These are phyloP conservation scores for Sindora glabra DNA, from an alignment of 306 rosid species.

Conservation along the genomic window DNA sequence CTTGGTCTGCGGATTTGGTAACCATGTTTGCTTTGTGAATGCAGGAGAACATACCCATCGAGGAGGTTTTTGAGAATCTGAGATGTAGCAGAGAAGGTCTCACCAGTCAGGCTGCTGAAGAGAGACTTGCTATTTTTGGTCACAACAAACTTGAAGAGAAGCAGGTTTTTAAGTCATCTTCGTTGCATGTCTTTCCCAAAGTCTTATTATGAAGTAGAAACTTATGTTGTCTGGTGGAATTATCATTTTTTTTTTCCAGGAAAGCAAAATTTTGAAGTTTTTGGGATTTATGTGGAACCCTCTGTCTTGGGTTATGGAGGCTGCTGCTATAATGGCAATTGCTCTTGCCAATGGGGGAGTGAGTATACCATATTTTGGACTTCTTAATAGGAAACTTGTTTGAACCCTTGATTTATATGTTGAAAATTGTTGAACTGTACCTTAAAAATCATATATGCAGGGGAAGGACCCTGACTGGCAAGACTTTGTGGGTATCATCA, in stretches of 20 bases:
- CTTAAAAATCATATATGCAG: conserved; percentile 29
- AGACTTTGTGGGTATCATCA: conserved; percentile 95
- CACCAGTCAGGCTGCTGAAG: conserved; percentile 78
- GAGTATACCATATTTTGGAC: conserved; percentile 14
- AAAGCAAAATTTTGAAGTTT: conserved; percentile 78
- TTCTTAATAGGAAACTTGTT: background rate
- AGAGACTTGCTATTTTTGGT: conserved; percentile 75
- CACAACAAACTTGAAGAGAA: conserved; percentile 98
- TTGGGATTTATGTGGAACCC: conserved; percentile 99
- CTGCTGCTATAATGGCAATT: conserved; percentile 98
- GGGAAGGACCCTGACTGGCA: conserved; percentile 98
- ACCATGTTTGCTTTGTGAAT: conserved; percentile 14
- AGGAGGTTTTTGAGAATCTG: conserved; percentile 91
- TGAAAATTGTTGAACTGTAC: conserved; percentile 10
- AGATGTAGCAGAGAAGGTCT: conserved; percentile 96
- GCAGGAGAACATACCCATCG: conserved; percentile 96
- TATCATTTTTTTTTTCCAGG: conserved; percentile 45
- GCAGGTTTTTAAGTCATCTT: conserved; percentile 28
- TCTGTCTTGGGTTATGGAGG: conserved; percentile 99
- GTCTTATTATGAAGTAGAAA: background rate
- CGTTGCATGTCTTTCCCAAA: background rate
- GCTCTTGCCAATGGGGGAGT: conserved; percentile 99
- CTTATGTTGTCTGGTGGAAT: background rate
- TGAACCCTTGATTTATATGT: background rate
- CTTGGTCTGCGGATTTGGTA: background rate